Evolutionary conservation across 495 filamentous ascomycete genomes (phyloP), one percentile per base, ranked within the genome.

Genomic region (Viridothelium virens): DNA sequence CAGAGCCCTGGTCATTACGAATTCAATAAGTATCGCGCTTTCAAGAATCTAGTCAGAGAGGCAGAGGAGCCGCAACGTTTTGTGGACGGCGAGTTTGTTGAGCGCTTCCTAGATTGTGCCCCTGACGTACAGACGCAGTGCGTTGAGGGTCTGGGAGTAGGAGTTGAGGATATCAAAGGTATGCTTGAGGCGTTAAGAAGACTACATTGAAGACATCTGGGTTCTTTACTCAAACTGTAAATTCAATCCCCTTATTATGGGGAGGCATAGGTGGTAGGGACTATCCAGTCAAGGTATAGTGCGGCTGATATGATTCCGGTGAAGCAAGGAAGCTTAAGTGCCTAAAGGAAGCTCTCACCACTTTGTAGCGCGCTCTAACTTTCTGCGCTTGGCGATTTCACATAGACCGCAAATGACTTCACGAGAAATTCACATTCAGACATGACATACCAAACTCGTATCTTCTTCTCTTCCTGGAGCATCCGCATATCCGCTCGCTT

Each of bases 31-130:
- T 99, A 89, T 75, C 85, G 94, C 31, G 89, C 88, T 0, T 96
- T 93, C 77, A 83, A 84, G 56, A 91, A 84, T 33, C 77, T 81
- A 39, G 86, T 88, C 34, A 79, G 89, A 47, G 86, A 87, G 62
- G 83, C 84, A 0, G 86, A 89, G 3, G 90, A 89, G 65, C 94
- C 95, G 1, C 88, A 84, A 68, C 82, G 94, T 7, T 96, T 97
- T 72, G 85, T 97, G 53, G 94, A 99, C 72, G 94, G 92, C 0
- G 94, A 97, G 73, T 77, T 97, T 62, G 80, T 99, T 36, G 92
- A 96, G 76, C 74, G 83, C 50, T 99, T 97, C 75, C 74, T 97
- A 65, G 87, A 91, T 68, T 78, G 87, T 56, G 77, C 81, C 53
- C 82, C 86, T 56, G 77, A 74, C 7, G 72, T 84, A 64, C 91